Evolutionary conservation across 2,329 filamentous ascomycete genomes (phyloP), one percentile per base, ranked within the genome.

Genomic region (Chalaropsis ovoidea): DNA sequence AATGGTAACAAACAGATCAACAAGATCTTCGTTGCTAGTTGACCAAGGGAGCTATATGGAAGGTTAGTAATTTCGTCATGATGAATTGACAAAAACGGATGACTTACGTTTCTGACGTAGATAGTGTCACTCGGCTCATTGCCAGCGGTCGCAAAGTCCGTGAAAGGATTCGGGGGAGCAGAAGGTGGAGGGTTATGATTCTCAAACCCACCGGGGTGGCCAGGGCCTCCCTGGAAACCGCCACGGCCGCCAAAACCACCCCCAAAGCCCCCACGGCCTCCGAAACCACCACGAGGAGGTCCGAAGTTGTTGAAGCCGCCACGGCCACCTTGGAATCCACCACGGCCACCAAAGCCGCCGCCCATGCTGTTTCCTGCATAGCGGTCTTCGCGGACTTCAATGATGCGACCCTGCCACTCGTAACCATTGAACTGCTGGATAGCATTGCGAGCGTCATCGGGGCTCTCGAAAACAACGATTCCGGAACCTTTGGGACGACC

Each of bases 371-470:
- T 77, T 68, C 85, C 86, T 67, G 94, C 94, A 74, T 92, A 99
- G 67, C 94, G 88, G 74, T 99, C 94, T 76, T 97, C 93, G 69
- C 94, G 91, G 69, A 99, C 94, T 75, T 99, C 94, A 62, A 99
- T 84, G 63, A 86, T 79, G 67, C 94, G 88, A 11, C 94, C 94
- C 75, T 97, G 93, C 94, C 94, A 99, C 69, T 99, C 94, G 74
- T 96, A 97, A 67, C 94, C 94, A 74, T 97, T 96, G 81, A 97
- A 99, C 71, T 96, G 92, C 73, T 91, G 86, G 70, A 99, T 99
- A 24, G 94, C 94, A 73, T 91, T 96, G 70, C 91, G 90, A 52
- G 94, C 93, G 76, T 99, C 94, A 67, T 97, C 92, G 1, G 91
- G 85, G 67, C 86, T 93, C 75, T 99, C 94, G 74, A 96, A 99